A percentile compares a stretch with the other conserved stretches of the same genome.
phyloP scores from a whole-genome alignment of 2,329 filamentous ascomycete genomes.

The Myriosclerotinia scirpicola region DNA sequence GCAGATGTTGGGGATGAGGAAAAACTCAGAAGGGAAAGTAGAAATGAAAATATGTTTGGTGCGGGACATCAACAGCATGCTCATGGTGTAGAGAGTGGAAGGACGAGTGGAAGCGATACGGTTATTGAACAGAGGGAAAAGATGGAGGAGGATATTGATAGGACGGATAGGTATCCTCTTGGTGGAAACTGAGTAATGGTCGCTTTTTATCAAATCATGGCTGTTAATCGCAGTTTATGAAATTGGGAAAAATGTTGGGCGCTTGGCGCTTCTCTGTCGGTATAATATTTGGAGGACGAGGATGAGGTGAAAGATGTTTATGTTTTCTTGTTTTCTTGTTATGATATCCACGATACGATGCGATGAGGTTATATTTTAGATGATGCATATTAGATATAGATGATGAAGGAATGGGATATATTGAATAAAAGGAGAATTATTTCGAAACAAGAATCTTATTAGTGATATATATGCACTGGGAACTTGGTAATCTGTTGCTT shows the following conservation, averaged over 20 bases:
- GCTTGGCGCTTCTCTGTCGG: conserved; percentile 3
- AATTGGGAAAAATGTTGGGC: background rate
- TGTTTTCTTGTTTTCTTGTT: background rate
- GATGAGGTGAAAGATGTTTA: no score
- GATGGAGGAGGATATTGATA: conserved; percentile 3
- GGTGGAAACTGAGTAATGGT: background rate
- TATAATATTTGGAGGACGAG: background rate
- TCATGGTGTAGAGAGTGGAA: background rate
- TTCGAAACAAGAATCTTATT: no score
- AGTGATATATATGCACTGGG: background rate
- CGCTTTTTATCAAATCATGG: background rate
- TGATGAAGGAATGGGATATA: background rate
- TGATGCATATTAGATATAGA: conserved; percentile 1
- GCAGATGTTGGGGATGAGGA: background rate
- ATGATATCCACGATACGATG: conserved; percentile 16
- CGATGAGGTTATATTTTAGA: background rate
- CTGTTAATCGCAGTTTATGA: background rate
- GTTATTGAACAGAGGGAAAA: conserved; percentile 9
- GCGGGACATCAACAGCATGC: conserved; percentile 10
- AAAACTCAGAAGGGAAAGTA: conserved; percentile 3
- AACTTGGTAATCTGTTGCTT: no score
- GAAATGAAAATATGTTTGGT: background rate
- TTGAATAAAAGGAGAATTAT: no score
- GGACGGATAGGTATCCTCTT: conserved; percentile 16
- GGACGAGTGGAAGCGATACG: conserved; percentile 7